Base-by-base conservation (phyloP, 2,329 filamentous ascomycete species). In the Diaporthe sp. region DNA sequence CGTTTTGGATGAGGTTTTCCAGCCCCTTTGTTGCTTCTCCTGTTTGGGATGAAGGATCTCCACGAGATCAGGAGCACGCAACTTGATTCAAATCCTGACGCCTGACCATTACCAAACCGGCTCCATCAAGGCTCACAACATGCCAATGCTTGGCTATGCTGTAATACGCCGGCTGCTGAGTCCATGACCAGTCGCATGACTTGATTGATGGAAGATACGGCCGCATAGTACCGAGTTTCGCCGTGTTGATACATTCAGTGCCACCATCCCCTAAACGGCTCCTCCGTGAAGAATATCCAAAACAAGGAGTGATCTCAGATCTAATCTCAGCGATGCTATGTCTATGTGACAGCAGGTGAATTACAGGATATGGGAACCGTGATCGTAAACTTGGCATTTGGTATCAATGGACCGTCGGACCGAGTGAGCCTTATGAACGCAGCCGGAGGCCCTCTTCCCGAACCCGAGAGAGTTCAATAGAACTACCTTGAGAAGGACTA, bases 81-180 rank as follows among this genome's bases (percentile, higher is more conserved):
- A n/a, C 15, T 22, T 30, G 4, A 17, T 19, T 13, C 25, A 4
- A 25, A 28, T 19, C n/a, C 22, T 60, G 6, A 19, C 8, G 1
- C 9, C 17, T 4, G 38, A 28, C 38, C 4, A 47, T 33, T 45
- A 8, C 19, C 25, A 30, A 22, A 45, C 13, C 17, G 22, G 9
- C 17, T 10, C 60, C 40, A 45, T 15, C 9, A 9, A 30, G 25
- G 19, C 40, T 66, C 40, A 33, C 19, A 33, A 30, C 25, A 47
- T n/a, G 60, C 60, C n/a, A 66, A 66, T 45, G 38, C 38, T 45
- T 64, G 38, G 60, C 60, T 66, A 17, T 47, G 15, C 40, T 30
- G 8, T 4, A n/a, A 9, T 33, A 17, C 2, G 9, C 42, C 13
- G 28, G 42, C 3, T 13, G 42, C n/a, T 42, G 12, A 25, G 13